phyloP scores from a whole-genome alignment of 768 basidiomycete genomes.

The Exidia glandulosa region DNA sequence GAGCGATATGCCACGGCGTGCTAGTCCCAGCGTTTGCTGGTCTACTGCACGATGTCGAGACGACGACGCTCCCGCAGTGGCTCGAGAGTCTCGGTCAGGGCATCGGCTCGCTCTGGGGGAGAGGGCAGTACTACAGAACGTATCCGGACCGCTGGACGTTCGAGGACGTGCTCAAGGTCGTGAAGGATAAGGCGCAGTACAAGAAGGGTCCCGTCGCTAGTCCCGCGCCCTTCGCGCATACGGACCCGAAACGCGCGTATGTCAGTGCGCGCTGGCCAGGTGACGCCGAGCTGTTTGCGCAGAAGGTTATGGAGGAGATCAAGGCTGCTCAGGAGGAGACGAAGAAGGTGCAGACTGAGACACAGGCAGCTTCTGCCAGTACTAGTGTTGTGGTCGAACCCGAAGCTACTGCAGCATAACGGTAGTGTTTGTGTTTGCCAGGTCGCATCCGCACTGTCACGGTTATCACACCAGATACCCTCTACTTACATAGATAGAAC shows the following conservation, averaged over 20 bases:
- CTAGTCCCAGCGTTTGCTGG: conserved; percentile 2
- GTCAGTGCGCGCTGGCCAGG: conserved; percentile 3
- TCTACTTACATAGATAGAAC: too few species aligned
- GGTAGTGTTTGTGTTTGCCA: too few species aligned
- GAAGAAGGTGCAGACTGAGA: background rate
- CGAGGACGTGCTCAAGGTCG: background rate
- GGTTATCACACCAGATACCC: too few species aligned
- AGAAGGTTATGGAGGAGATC: background rate
- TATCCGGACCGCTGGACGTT: conserved; percentile 1
- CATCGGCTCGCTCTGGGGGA: conserved; percentile 1
- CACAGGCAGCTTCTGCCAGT: too few species aligned
- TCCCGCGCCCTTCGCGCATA: background rate
- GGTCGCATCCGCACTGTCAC: too few species aligned
- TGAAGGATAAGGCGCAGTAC: background rate
- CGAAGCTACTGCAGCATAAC: too few species aligned
- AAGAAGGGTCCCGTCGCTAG: background rate
- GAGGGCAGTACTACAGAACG: conserved; percentile 4
- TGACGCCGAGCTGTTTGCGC: conserved; percentile 1
- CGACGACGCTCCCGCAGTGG: conserved; percentile 3
- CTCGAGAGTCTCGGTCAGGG: background rate
- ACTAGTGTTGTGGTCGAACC: too few species aligned
- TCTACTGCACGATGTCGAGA: conserved; percentile 1
- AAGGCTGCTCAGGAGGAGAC: background rate
- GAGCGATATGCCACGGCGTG: conserved; percentile 5
- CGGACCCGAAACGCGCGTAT: background rate